phyloP scores from a whole-genome alignment of 2,329 filamentous ascomycete species.

The Beauveria medogensis region DNA sequence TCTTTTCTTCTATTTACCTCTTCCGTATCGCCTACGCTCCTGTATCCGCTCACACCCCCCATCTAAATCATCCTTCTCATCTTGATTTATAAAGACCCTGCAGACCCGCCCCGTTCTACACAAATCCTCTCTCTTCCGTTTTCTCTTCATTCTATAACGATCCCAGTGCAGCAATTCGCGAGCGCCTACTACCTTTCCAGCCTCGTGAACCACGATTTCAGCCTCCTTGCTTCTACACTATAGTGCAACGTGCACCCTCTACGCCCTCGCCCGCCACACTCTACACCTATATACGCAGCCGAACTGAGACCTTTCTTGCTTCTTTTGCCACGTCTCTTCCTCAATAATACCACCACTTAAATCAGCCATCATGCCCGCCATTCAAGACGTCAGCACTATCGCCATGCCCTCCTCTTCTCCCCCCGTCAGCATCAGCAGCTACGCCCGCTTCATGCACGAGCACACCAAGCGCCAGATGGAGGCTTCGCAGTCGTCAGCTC shows the following conservation, averaged over 20 bases:
- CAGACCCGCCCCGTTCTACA: neutral
- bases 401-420: slow-evolving; percentile 30
- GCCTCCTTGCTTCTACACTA: too few species aligned
- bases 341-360: neutral
- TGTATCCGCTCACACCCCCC: neutral
- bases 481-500: slow-evolving; percentile 29
- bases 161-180: neutral
- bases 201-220: too few species aligned
- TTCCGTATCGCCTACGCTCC: neutral
- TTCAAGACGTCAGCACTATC: slow-evolving; percentile 26
- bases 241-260: too few species aligned
- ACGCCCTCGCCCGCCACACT: too few species aligned
- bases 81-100: slow-evolving; percentile 13
- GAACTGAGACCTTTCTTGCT: neutral
- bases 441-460: slow-evolving; percentile 53
- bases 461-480: slow-evolving; percentile 62
- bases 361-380: slow-evolving; percentile 28
- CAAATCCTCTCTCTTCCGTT: neutral
- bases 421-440: slow-evolving; percentile 43
- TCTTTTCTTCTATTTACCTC: neutral
- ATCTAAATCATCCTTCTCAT: neutral
- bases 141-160: neutral
- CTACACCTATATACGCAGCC: too few species aligned
- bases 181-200: neutral
- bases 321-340: too few species aligned